These are phyloP conservation scores for Cladosporium velox DNA, from an alignment of 2,329 filamentous ascomycete genomes.

Conservation along the genomic window DNA sequence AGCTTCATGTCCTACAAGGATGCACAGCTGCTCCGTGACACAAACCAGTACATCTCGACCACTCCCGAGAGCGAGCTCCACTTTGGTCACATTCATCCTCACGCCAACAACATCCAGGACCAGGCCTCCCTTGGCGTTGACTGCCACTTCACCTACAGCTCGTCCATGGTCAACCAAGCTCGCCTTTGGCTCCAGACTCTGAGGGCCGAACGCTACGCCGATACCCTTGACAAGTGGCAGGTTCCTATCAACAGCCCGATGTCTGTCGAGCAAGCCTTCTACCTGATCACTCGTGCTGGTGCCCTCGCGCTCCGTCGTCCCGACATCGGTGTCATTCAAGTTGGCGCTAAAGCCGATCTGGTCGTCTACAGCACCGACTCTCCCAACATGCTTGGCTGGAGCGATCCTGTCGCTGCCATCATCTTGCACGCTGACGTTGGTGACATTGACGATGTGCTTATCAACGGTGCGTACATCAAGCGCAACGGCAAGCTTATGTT, in stretches of 20 bases:
- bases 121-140: slow-evolving; percentile 42
- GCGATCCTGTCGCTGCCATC: slow-evolving; percentile 58
- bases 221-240: slow-evolving; percentile 44
- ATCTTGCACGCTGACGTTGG: slow-evolving; percentile 58
- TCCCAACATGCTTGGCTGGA: slow-evolving; percentile 56
- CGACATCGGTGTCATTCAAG: slow-evolving; percentile 53
- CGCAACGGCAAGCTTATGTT: slow-evolving; percentile 38
- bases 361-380: slow-evolving; percentile 55
- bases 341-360: slow-evolving; percentile 57
- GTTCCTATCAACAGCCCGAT: slow-evolving; percentile 54
- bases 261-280: slow-evolving; percentile 57
- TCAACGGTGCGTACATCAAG: slow-evolving; percentile 55
- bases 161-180: slow-evolving; percentile 49
- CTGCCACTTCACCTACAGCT: slow-evolving; percentile 28
- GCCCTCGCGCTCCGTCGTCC: slow-evolving; percentile 53
- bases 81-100: slow-evolving; percentile 56
- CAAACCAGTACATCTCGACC: slow-evolving; percentile 58
- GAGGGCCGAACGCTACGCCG: slow-evolving; percentile 44
- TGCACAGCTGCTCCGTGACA: slow-evolving; percentile 47
- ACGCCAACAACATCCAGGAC: slow-evolving; percentile 49
- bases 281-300: slow-evolving; percentile 56
- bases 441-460: slow-evolving; percentile 54
- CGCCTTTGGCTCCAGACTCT: slow-evolving; percentile 56
- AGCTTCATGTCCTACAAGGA: slow-evolving; percentile 47
- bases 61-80: slow-evolving; percentile 63